Evolutionary conservation across 1,284 basidiomycete genomes (phyloP).

Genomic region (Trichosporon asahii): DNA sequence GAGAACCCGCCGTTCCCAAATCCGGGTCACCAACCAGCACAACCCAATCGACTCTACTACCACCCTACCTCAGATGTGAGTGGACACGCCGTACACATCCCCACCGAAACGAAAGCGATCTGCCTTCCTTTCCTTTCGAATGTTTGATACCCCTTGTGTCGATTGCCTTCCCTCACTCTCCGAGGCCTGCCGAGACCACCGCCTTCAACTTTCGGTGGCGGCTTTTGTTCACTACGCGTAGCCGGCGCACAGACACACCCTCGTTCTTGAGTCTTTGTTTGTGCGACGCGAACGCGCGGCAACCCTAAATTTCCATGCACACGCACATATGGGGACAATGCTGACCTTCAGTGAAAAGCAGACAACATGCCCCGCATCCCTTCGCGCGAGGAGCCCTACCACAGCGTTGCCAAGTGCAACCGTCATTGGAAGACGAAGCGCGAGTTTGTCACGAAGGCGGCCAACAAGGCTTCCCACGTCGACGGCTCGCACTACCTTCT

Average conservation of each 20-base stretch:
- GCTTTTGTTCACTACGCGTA: conserved; percentile 9
- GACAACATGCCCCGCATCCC: conserved; percentile 56
- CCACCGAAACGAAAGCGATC: neutral
- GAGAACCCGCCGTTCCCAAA: neutral
- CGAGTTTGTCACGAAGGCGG: conserved; percentile 55
- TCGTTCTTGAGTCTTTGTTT: neutral
- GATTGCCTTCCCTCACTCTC: neutral
- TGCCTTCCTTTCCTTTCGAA: neutral
- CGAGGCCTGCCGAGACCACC: neutral
- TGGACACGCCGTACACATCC: neutral
- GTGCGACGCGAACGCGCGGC: neutral
- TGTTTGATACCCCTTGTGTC: neutral
- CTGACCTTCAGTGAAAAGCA: neutral
- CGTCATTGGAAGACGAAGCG: conserved; percentile 58
- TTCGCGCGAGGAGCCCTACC: conserved; percentile 56
- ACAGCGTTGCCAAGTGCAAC: conserved; percentile 55
- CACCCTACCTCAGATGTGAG: neutral
- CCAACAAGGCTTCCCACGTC: conserved; percentile 55
- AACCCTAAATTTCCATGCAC: neutral
- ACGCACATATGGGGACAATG: neutral
- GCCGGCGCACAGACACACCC: conserved; percentile 6
- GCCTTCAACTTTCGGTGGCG: neutral
- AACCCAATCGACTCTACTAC: neutral
- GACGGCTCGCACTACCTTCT: conserved; percentile 58
- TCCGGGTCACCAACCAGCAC: neutral